Percentiles rank a stretch among this genome's conserved stretches.
These are phyloP conservation scores for Akanthomyces lecanii DNA, from an alignment of 2,329 filamentous ascomycete genomes.

Conservation along the genomic window DNA sequence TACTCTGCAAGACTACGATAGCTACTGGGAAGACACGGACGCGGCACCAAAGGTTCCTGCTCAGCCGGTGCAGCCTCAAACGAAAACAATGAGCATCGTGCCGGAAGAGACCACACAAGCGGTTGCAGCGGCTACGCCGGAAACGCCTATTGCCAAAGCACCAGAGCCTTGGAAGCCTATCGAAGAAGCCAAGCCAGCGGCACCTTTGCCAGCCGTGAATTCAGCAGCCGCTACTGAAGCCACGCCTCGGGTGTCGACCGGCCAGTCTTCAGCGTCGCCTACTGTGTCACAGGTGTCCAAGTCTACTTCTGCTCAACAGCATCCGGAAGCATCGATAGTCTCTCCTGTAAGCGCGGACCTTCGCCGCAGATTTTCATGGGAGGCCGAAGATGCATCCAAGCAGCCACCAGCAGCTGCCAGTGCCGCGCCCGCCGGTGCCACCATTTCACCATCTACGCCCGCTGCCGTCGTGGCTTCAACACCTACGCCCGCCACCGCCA, in stretches of 20 bases:
- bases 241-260: not conserved
- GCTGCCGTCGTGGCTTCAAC: not conserved
- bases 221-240: not conserved
- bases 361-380: conserved; percentile 37
- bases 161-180: not conserved
- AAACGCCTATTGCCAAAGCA: not conserved
- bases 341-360: conserved; percentile 7
- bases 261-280: not conserved
- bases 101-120: not conserved
- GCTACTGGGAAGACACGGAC: conserved; percentile 53
- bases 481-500: not conserved
- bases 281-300: not conserved
- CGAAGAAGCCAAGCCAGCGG: not conserved
- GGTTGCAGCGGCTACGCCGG: not conserved
- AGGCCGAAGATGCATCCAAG: conserved; percentile 25
- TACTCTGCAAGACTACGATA: conserved; percentile 62
- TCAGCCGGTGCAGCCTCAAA: not conserved
- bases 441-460: not conserved
- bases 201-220: not conserved
- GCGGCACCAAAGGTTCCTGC: not conserved
- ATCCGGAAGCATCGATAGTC: not conserved
- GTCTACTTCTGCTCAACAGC: not conserved
- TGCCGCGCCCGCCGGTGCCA: not conserved
- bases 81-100: not conserved
- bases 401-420: too few species aligned